These are phyloP conservation scores for Xerocomus potaroensis DNA, from an alignment of 768 basidiomycete species.

Conservation along the genomic window DNA sequence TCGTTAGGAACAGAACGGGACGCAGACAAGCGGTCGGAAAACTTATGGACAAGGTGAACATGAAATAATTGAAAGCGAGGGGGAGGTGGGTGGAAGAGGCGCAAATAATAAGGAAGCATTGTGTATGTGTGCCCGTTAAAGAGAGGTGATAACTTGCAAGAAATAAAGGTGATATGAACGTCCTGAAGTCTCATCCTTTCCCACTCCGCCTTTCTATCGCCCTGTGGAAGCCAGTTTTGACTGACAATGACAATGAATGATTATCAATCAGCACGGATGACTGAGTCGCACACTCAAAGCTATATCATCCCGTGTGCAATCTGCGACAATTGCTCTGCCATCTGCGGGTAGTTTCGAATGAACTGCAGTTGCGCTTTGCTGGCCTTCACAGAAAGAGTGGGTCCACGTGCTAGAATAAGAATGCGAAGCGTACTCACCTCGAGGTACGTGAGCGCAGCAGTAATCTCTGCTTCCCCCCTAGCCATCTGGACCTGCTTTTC, in stretches of 20 bases:
- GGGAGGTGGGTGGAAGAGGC: neutral
- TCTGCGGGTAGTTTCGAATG: slow-evolving; percentile 75
- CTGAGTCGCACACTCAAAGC: slow-evolving; percentile 7
- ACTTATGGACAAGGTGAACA: neutral
- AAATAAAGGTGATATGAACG: neutral
- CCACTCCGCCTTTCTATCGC: slow-evolving; percentile 12
- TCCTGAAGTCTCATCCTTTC: slow-evolving; percentile 4
- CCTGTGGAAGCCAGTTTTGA: slow-evolving; percentile 2
- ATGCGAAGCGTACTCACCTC: slow-evolving; percentile 48
- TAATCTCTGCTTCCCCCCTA: slow-evolving; percentile 85
- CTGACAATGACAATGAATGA: too few species aligned
- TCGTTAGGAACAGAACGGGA: neutral
- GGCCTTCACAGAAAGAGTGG: slow-evolving; percentile 51
- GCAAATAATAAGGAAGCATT: slow-evolving; percentile 3
- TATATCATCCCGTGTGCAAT: slow-evolving; percentile 41
- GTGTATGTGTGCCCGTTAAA: slow-evolving; percentile 1
- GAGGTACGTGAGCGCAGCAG: slow-evolving; percentile 71
- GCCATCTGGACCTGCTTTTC: slow-evolving; percentile 79
- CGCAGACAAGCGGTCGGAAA: neutral
- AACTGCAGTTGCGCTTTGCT: slow-evolving; percentile 81
- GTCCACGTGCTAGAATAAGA: neutral
- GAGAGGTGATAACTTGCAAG: slow-evolving; percentile 9
- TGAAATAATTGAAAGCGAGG: too few species aligned
- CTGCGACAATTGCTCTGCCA: slow-evolving; percentile 64
- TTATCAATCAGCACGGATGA: slow-evolving; percentile 4